These are phyloP conservation scores for Rusavskia elegans DNA, from an alignment of 495 filamentous ascomycete genomes.

Conservation along the genomic window DNA sequence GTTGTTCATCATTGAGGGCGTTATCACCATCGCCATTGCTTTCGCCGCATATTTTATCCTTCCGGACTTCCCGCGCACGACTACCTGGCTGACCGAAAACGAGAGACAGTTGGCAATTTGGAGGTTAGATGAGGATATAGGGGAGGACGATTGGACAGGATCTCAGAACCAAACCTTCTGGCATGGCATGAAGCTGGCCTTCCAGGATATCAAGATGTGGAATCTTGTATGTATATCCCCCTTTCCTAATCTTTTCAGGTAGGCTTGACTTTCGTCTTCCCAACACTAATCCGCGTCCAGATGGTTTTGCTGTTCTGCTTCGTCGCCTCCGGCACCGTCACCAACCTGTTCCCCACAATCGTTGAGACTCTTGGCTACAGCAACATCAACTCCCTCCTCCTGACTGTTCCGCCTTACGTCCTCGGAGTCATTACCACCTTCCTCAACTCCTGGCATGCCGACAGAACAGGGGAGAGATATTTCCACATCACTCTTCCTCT, in stretches of 20 bases:
- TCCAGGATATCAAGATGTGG: slow-evolving; percentile 57
- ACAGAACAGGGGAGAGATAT: slow-evolving; percentile 64
- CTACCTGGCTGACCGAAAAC: slow-evolving; percentile 52
- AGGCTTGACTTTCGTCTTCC: slow-evolving; percentile 6
- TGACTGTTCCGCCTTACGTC: slow-evolving; percentile 64
- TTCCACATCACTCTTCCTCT: slow-evolving; percentile 59
- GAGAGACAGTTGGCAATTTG: slow-evolving; percentile 52
- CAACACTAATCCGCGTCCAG: slow-evolving; percentile 19
- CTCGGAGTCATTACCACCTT: slow-evolving; percentile 56
- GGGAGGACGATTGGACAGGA: slow-evolving; percentile 57
- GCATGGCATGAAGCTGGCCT: slow-evolving; percentile 54
- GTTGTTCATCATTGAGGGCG: slow-evolving; percentile 72
- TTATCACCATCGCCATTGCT: slow-evolving; percentile 36
- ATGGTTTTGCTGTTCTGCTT: slow-evolving; percentile 55
- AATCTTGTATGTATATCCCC: slow-evolving; percentile 36
- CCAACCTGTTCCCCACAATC: slow-evolving; percentile 85
- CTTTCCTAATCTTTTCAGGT: no score
- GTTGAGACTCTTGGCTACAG: slow-evolving; percentile 56
- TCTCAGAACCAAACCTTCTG: slow-evolving; percentile 47
- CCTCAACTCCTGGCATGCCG: slow-evolving; percentile 62
- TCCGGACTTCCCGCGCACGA: slow-evolving; percentile 70
- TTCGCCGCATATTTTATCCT: slow-evolving; percentile 42
- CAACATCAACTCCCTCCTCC: slow-evolving; percentile 52
- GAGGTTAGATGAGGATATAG: slow-evolving; percentile 64
- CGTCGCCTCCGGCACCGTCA: slow-evolving; percentile 54